Base-by-base conservation (phyloP, 1,139 yeast genomes). In the Pichia sp. region DNA sequence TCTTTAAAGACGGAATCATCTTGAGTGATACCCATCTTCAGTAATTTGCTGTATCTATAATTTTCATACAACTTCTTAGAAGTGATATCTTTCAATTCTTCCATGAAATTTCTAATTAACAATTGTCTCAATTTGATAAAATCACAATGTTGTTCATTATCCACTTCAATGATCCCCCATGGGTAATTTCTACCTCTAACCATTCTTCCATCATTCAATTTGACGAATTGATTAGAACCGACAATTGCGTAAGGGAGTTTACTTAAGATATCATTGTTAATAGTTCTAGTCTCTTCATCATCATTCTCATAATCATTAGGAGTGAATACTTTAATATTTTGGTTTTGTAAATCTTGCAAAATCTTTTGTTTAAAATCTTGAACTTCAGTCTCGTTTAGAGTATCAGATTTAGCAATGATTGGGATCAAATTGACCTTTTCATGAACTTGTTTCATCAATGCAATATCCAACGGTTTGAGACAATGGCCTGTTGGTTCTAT, bases 401-500 rank as follows among this genome's bases (percentile, higher is more conserved):
- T 86, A 61, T 93, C 99, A 13, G 96, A 77, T 63, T 91, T 91
- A 47, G 98, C 93, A 61, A 93, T 85, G 33, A 91, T 76, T 32
- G 99, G 99, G 47, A 91, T 85, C 59, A 91, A 70, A 59, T 91
- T 91, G 43, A 91, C 96, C 62, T 86, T 87, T 56, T 81, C 81
- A 64, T 87, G 95, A 42, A 91, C 75, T 59, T 79, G 77, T 58
- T 80, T 80, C 91, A 91, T 86, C 53, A 87, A 83, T 42, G 77
- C 79, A 48, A 91, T 79, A 59, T 93, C 99, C 55, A 93, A 70
- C 15, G 96, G 78, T 59, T 80, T 84, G 58, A 91, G 73, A 27
- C 87, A 77, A 62, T 91, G 98, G 40, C 96, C 98, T 18, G 97
- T 88, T 52, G 97, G 98, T 63, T 88, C 97, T 54, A 93, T 84